A percentile compares a stretch with the other conserved stretches of the same genome.
Evolutionary conservation across 1,284 basidiomycete species (phyloP).

Genomic region (Microbotryum silenes-acaulis): DNA sequence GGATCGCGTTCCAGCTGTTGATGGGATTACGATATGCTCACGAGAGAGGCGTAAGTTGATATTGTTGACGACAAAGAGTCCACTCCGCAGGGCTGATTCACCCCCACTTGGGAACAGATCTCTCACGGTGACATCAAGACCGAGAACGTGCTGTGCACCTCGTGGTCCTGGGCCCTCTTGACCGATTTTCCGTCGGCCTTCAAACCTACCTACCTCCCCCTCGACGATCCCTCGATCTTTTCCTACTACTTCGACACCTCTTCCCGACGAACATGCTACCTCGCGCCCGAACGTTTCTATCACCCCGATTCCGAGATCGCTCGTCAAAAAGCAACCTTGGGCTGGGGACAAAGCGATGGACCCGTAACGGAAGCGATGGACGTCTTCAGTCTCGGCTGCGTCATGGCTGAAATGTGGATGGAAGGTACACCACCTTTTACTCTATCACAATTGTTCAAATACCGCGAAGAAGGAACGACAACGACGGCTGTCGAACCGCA

Average conservation of each 20-base stretch:
- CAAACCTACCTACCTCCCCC: conserved; percentile 90
- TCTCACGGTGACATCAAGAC: conserved; percentile 97
- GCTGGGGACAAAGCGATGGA: conserved; percentile 55
- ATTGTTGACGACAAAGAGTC: not conserved
- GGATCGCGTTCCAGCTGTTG: conserved; percentile 92
- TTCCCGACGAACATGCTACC: conserved; percentile 83
- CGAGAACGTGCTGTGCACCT: conserved; percentile 93
- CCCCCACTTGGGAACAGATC: conserved; percentile 48
- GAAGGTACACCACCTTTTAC: conserved; percentile 93
- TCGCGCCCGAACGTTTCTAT: conserved; percentile 95
- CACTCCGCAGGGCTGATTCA: not conserved
- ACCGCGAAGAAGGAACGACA: conserved; percentile 50
- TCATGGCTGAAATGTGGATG: conserved; percentile 90
- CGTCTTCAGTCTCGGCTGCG: conserved; percentile 91
- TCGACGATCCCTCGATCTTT: conserved; percentile 96
- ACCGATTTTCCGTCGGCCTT: conserved; percentile 90
- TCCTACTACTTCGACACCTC: conserved; percentile 97
- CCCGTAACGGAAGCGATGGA: conserved; percentile 95
- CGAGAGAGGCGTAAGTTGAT: conserved; percentile 51
- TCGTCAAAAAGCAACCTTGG: conserved; percentile 27
- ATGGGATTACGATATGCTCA: conserved; percentile 75
- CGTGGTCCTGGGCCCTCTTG: conserved; percentile 90
- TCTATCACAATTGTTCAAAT: conserved; percentile 91
- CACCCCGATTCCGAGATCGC: conserved; percentile 63
- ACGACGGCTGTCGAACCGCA: too few species aligned